These are phyloP conservation scores for Bruguiera parviflora DNA, from an alignment of 345 rosid genomes.

Conservation along the genomic window DNA sequence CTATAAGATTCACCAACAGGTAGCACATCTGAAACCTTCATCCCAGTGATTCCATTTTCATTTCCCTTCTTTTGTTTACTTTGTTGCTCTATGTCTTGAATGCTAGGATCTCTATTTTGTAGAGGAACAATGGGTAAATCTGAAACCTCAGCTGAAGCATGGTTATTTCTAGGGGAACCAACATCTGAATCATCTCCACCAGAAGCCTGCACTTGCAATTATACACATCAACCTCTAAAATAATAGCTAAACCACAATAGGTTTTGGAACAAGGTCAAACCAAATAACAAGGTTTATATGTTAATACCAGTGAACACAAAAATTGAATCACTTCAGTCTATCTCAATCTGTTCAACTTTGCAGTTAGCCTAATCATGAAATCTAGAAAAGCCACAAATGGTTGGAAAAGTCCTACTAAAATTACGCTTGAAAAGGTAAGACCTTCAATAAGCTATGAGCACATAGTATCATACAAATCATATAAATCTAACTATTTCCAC, in stretches of 20 bases:
- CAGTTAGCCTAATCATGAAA: background rate
- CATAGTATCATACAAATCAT: background rate
- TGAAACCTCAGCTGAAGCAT: constrained; percentile 42
- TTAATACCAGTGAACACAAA: background rate
- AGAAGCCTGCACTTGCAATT: constrained; percentile 54
- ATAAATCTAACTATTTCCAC: background rate
- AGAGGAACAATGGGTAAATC: constrained; percentile 37
- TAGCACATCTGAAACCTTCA: constrained; percentile 41
- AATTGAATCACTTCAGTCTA: background rate
- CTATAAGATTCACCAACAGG: constrained; percentile 65
- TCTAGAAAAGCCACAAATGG: background rate
- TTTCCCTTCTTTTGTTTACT: constrained; percentile 49
- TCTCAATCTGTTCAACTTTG: background rate
- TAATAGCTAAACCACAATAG: constrained; percentile 3
- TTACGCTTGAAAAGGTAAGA: background rate
- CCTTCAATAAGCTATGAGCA: background rate
- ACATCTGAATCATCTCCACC: constrained; percentile 81
- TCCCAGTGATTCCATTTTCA: constrained; percentile 43
- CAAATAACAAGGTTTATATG: background rate
- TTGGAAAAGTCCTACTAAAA: background rate
- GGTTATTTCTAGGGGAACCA: constrained; percentile 58
- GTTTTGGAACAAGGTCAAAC: background rate
- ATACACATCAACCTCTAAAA: background rate
- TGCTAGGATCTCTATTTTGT: constrained; percentile 42
- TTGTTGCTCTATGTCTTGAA: constrained; percentile 48